Conservation (phyloP, 2,329 filamentous ascomycete genomes). For the Cyclaneusma minus region DNA sequence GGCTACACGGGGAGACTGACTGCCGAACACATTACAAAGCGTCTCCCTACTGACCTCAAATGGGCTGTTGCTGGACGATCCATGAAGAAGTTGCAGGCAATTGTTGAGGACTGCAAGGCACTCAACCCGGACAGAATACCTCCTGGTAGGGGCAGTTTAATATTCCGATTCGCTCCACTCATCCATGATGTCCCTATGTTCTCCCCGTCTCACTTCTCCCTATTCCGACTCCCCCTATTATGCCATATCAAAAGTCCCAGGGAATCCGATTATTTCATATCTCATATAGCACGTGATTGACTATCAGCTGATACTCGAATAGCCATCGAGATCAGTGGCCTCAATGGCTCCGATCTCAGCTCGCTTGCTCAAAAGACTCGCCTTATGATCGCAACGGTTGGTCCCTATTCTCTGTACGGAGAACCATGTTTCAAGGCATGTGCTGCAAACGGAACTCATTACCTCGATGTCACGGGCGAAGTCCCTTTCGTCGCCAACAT, state of each 20-base stretch:
- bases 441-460: conserved; percentile 46
- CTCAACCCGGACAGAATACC: conserved; percentile 53
- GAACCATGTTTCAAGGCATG: conserved; percentile 45
- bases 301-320: conserved; percentile 6
- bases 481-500: conserved; percentile 40
- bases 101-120: conserved; percentile 51
- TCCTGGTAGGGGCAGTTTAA: conserved; percentile 45
- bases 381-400: conserved; percentile 41
- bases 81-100: conserved; percentile 51
- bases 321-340: conserved; percentile 36
- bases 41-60: conserved; percentile 60
- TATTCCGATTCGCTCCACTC: not conserved
- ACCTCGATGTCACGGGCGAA: conserved; percentile 48
- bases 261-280: conserved; percentile 1
- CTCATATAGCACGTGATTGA: not conserved
- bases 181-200: no score
- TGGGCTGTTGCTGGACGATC: conserved; percentile 84
- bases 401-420: conserved; percentile 40
- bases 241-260: no score
- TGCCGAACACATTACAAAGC: conserved; percentile 57
- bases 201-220: no score
- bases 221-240: no score
- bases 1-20: conserved; percentile 75
- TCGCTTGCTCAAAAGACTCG: conserved; percentile 38
- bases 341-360: conserved; percentile 29